phyloP scores from a whole-genome alignment of 2,329 filamentous ascomycete species.

The Trichoderma lentiforme region DNA sequence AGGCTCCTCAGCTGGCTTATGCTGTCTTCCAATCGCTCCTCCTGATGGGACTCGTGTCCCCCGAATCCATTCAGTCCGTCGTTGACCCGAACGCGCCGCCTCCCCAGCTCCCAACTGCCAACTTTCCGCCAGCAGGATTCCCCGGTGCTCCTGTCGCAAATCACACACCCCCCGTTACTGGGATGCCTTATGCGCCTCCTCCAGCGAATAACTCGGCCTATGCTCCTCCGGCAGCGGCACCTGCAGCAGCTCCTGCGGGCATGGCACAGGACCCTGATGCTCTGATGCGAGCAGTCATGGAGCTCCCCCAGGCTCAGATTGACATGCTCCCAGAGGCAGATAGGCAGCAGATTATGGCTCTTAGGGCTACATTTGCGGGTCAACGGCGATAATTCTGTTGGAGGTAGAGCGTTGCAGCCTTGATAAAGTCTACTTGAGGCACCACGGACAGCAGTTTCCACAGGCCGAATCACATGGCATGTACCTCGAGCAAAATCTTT shows the following conservation, averaged over 20 bases:
- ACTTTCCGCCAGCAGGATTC: slow-evolving; percentile 38
- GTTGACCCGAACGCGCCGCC: slow-evolving; percentile 58
- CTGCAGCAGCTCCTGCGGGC: slow-evolving; percentile 35
- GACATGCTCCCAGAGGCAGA: slow-evolving; percentile 73
- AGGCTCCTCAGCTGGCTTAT: slow-evolving; percentile 89
- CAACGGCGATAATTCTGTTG: slow-evolving; percentile 31
- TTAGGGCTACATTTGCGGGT: slow-evolving; percentile 62
- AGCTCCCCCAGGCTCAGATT: slow-evolving; percentile 75
- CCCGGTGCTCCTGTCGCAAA: slow-evolving; percentile 36
- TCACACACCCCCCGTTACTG: slow-evolving; percentile 47
- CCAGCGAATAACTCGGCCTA: slow-evolving; percentile 36
- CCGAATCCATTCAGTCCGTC: slow-evolving; percentile 75
- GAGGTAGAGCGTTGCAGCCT: not conserved
- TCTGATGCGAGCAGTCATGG: slow-evolving; percentile 77
- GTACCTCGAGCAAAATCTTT: not conserved
- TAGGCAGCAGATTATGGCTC: slow-evolving; percentile 72
- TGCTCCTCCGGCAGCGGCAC: slow-evolving; percentile 30
- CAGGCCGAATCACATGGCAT: not conserved
- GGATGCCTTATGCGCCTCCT: slow-evolving; percentile 46
- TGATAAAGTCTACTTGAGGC: not conserved
- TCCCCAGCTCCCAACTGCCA: slow-evolving; percentile 28
- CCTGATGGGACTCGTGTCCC: slow-evolving; percentile 88
- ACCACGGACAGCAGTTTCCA: not conserved
- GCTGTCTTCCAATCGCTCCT: slow-evolving; percentile 93
- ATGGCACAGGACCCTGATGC: slow-evolving; percentile 60